A percentile compares a stretch with the other conserved stretches of the same genome.
Evolutionary conservation across 1,139 yeast genomes (phyloP).

Genomic region (Kodamaea alishanica): DNA sequence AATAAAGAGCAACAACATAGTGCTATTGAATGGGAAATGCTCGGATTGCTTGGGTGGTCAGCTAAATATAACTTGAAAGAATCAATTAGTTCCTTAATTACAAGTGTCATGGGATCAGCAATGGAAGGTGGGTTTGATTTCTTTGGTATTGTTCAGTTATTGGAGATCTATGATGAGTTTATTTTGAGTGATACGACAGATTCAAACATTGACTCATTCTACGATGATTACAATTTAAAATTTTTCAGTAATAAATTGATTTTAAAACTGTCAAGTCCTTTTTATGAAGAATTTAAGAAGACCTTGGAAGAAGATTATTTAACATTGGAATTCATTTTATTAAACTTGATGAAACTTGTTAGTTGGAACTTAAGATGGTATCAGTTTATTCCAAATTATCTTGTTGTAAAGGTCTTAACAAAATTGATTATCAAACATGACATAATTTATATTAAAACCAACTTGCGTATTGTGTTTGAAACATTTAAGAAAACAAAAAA

Average conservation of each 20-base stretch:
- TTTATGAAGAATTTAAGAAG: slow-evolving; percentile 24
- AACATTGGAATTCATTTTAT: slow-evolving; percentile 33
- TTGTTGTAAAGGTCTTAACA: slow-evolving; percentile 27
- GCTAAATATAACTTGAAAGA: slow-evolving; percentile 39
- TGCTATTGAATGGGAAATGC: slow-evolving; percentile 42
- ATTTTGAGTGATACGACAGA: slow-evolving; percentile 33
- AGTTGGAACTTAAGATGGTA: slow-evolving; percentile 46
- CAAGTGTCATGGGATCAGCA: slow-evolving; percentile 36
- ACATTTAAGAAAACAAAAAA: slow-evolving; percentile 22
- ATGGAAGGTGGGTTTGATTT: slow-evolving; percentile 37
- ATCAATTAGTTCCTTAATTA: slow-evolving; percentile 37
- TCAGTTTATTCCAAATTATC: slow-evolving; percentile 33
- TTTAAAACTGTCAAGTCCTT: slow-evolving; percentile 23
- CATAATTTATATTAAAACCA: slow-evolving; percentile 29
- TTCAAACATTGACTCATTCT: slow-evolving; percentile 29
- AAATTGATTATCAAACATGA: slow-evolving; percentile 33
- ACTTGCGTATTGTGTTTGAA: slow-evolving; percentile 34
- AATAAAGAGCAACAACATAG: slow-evolving; percentile 34
- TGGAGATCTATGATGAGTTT: slow-evolving; percentile 42
- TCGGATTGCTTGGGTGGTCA: slow-evolving; percentile 42
- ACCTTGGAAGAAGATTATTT: slow-evolving; percentile 29
- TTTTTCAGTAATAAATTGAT: slow-evolving; percentile 36
- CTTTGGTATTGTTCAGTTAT: slow-evolving; percentile 35
- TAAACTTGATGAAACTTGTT: slow-evolving; percentile 31
- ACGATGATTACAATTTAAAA: slow-evolving; percentile 28